A percentile compares a stretch with the other conserved stretches of the same genome.
Evolutionary conservation across 768 basidiomycete species (phyloP).

Genomic region (Calvatia gigantea): DNA sequence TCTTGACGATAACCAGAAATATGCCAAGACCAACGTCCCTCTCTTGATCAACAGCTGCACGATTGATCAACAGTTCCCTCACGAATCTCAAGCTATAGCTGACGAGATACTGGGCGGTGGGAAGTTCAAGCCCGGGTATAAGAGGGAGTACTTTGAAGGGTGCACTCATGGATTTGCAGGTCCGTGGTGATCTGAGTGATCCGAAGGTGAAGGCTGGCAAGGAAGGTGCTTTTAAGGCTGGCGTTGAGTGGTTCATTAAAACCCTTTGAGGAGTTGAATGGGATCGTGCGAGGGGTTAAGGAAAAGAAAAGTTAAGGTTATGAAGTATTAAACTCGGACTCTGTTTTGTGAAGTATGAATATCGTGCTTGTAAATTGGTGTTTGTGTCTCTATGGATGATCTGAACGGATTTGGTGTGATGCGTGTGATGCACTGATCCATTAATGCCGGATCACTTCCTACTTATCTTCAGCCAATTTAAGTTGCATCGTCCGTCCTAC

Average conservation of each 20-base stretch:
- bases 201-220: constrained; percentile 57
- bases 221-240: constrained; percentile 58
- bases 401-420: no score
- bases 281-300: not conserved
- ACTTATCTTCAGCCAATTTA: no score
- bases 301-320: not conserved
- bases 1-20: constrained; percentile 46
- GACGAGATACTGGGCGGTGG: constrained; percentile 47
- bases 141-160: constrained; percentile 42
- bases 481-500: no score
- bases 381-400: no score
- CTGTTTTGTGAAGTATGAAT: no score
- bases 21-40: constrained; percentile 44
- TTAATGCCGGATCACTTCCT: no score
- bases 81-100: constrained; percentile 37
- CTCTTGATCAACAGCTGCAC: constrained; percentile 69
- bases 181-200: constrained; percentile 43
- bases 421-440: no score
- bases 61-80: constrained; percentile 47
- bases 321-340: no score
- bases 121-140: constrained; percentile 47
- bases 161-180: constrained; percentile 54
- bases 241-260: constrained; percentile 51
- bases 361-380: no score
- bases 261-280: constrained; percentile 26